Base-by-base conservation (phyloP, 140 eudicot genomes). In the Bidens hawaiensis region DNA sequence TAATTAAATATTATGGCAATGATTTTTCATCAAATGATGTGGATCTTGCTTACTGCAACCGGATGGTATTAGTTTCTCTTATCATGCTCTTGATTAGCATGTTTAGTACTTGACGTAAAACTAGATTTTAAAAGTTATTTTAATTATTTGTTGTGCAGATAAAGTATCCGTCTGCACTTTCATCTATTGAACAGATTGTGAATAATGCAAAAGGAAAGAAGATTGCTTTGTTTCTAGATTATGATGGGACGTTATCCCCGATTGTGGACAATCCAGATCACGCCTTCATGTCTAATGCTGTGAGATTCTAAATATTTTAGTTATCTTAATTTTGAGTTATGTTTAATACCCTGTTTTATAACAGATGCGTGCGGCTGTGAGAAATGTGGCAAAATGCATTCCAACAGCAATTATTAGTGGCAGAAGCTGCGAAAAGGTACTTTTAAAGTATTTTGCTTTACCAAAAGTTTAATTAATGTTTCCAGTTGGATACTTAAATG, bases 231-330 rank as follows among this genome's bases (percentile, higher is more conserved):
- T 87, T 91, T 80, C 77, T 91, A 75, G 98, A 91, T 72, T 91
- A 91, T 74, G 98, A 91, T 60, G 98, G 96, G 50, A 91, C 98
- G 83, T 68, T n/a, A n/a, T n/a, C n/a, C n/a, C n/a, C n/a, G n/a
- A n/a, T n/a, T n/a, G n/a, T n/a, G n/a, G n/a, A n/a, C n/a, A n/a
- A n/a, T n/a, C n/a, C n/a, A n/a, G n/a, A n/a, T n/a, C n/a, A n/a
- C n/a, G n/a, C n/a, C n/a, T n/a, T n/a, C n/a, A n/a, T n/a, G n/a
- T n/a, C n/a, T n/a, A n/a, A n/a, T n/a, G n/a, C n/a, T n/a, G 97
- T 86, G 64, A 77, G 85, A 51, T 62, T 67, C 74, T 41, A 13
- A 34, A 42, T n/a, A 46, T 23, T 27, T 60, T n/a, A 0, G 0
- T 48, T 15, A 48, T 36, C 40, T 36, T 17, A 30, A 47, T 50